Evolutionary conservation across 2,329 filamentous ascomycete species (phyloP).

Genomic region (Rhynchosporium secalis): DNA sequence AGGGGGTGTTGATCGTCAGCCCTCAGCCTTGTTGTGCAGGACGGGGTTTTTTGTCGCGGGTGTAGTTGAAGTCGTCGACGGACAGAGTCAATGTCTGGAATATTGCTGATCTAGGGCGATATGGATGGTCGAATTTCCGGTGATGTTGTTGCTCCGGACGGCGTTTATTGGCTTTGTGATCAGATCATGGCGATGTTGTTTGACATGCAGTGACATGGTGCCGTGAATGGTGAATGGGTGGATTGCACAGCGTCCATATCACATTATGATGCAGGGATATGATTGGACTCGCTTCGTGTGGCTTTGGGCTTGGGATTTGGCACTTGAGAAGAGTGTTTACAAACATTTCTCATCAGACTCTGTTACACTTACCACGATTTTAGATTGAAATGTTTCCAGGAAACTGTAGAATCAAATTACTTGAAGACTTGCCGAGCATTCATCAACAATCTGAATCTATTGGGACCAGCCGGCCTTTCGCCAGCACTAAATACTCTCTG

Average conservation of each 20-base stretch:
- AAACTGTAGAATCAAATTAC: too few species aligned
- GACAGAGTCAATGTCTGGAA: not conserved
- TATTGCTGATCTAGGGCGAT: conserved; percentile 6
- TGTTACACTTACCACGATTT: too few species aligned
- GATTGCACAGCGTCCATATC: conserved; percentile 15
- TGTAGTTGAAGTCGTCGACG: not conserved
- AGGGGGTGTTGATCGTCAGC: conserved; percentile 13
- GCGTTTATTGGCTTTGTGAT: conserved; percentile 31
- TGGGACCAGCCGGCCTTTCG: too few species aligned
- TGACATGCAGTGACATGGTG: not conserved
- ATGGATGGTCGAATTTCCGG: not conserved
- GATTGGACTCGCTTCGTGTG: conserved; percentile 27
- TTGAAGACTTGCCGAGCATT: too few species aligned
- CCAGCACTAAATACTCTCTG: too few species aligned
- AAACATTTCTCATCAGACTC: too few species aligned
- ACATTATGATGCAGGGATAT: conserved; percentile 14
- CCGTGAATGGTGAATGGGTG: conserved; percentile 19
- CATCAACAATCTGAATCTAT: too few species aligned
- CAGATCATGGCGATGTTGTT: conserved; percentile 27
- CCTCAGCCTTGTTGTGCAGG: conserved; percentile 27
- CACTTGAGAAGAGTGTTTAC: not conserved
- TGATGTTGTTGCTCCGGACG: conserved; percentile 10
- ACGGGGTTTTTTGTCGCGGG: not conserved
- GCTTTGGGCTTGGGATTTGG: conserved; percentile 1
- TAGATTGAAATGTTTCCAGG: too few species aligned